These are phyloP conservation scores for Dryas alaskensis DNA, from an alignment of 306 rosid genomes.

Conservation along the genomic window DNA sequence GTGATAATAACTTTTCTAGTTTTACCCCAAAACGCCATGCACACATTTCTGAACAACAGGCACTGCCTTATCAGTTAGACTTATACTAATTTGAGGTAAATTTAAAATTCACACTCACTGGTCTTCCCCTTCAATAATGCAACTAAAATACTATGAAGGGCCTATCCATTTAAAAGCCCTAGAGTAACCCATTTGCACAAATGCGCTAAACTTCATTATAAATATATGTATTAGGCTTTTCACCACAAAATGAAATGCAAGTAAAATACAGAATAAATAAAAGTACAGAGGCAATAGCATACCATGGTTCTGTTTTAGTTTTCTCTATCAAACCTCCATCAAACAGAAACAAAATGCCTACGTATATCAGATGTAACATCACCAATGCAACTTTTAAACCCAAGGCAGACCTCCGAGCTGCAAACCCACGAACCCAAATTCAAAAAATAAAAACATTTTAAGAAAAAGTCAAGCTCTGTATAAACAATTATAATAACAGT, in stretches of 20 bases:
- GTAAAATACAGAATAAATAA: background rate
- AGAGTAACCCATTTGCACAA: slow-evolving; percentile 1
- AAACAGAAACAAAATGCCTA: slow-evolving; percentile 63
- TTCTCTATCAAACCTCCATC: slow-evolving; percentile 67
- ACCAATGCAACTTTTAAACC: slow-evolving; percentile 71
- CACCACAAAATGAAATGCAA: slow-evolving; percentile 9
- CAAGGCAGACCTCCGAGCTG: slow-evolving; percentile 84
- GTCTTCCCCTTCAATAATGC: background rate
- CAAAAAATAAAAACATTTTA: background rate
- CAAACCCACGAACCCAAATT: slow-evolving; percentile 19
- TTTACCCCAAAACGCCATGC: background rate
- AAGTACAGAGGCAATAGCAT: slow-evolving; percentile 16
- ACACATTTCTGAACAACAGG: background rate
- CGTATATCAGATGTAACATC: slow-evolving; percentile 63
- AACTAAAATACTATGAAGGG: background rate
- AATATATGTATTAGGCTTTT: background rate
- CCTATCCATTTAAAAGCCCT: background rate
- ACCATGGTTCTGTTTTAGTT: slow-evolving; percentile 79
- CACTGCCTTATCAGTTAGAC: background rate
- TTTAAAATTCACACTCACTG: background rate
- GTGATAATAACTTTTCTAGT: background rate
- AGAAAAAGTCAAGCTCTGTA: slow-evolving; percentile 5
- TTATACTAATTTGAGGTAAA: background rate
- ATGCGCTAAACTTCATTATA: background rate
- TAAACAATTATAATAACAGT: background rate